These are phyloP conservation scores for Lachnum nothofagi DNA, from an alignment of 2,329 filamentous ascomycete genomes.

Conservation along the genomic window DNA sequence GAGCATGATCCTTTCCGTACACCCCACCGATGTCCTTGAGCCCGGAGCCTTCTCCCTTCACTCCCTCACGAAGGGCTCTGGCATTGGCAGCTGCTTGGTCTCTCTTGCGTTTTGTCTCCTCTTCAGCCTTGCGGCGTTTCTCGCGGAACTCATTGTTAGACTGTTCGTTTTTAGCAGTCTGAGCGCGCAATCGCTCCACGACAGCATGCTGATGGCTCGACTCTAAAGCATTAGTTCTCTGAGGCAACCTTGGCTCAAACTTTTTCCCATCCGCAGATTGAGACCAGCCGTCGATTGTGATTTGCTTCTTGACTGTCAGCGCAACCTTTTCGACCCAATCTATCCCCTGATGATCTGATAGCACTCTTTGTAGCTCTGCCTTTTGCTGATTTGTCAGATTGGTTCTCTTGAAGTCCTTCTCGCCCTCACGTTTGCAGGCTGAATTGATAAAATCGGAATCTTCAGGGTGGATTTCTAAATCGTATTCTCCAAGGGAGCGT, in stretches of 20 bases:
- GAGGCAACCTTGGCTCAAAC: conserved; percentile 27
- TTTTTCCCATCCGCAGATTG: conserved; percentile 42
- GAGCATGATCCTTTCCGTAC: conserved; percentile 71
- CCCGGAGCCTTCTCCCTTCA: conserved; percentile 74
- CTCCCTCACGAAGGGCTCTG: conserved; percentile 55
- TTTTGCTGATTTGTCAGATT: conserved; percentile 79
- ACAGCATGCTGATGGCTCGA: conserved; percentile 32
- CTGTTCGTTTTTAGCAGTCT: conserved; percentile 10
- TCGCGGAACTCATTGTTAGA: conserved; percentile 57
- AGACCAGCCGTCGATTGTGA: conserved; percentile 57
- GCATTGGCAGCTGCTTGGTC: conserved; percentile 66
- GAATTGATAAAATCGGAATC: conserved; percentile 59
- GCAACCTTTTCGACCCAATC: conserved; percentile 46
- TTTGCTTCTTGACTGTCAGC: conserved; percentile 50
- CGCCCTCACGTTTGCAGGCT: conserved; percentile 54
- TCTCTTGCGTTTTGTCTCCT: conserved; percentile 68
- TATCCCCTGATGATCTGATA: conserved; percentile 55
- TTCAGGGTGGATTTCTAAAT: conserved; percentile 61
- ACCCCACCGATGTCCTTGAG: conserved; percentile 66
- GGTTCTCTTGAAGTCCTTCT: conserved; percentile 59
- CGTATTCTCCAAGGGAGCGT: conserved; percentile 69
- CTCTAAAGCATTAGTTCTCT: conserved; percentile 5
- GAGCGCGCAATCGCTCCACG: conserved; percentile 21
- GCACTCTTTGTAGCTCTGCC: conserved; percentile 67
- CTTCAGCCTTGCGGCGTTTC: conserved; percentile 68